Evolutionary conservation across 306 rosid species (phyloP), one percentile per base, ranked within the genome.

Genomic region (Clitoria ternatea): DNA sequence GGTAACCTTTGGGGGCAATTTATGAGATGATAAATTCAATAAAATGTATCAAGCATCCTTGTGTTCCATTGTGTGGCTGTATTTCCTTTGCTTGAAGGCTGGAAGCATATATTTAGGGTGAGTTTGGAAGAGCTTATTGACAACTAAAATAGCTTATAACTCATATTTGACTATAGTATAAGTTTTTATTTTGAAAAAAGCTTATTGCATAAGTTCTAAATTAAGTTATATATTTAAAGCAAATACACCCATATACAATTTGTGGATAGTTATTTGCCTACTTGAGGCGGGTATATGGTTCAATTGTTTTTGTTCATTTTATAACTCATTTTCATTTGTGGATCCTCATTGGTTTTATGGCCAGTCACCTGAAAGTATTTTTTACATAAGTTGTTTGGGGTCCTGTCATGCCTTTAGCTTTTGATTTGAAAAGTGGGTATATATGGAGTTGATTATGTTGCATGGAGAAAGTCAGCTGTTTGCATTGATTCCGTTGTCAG

Each of bases 401-500:
- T 48, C 6, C 15, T 13, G 32, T n/a, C 49, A 47, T 36, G 23
- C 48, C 13, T n/a, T 42, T 7, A 12, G 29, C 14, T 40, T 64
- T 6, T 56, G 26, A 24, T 11, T 26, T 64, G 26, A 6, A 7
- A 32, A 23, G 39, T 69, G 35, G 35, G 11, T 19, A 37, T 27
- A 40, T 75, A 11, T 33, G 32, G 59, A 19, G 10, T 33, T 13
- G 11, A 11, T 45, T 49, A 40, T 55, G 29, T 57, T 43, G 49
- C 59, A 49, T 29, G 10, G 24, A 27, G 27, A 66, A 66, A 22
- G 33, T 69, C 33, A 53, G 2, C 47, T 77, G 10, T 70, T 37
- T 75, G 40, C 35, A 30, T 72, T 72, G n/a, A n/a, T 10, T 36
- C n/a, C 42, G 18, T 77, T 22, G n/a, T n/a, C 83, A 92, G 98